Evolutionary conservation across 768 basidiomycete species (phyloP).

Genomic region (Hypsizygus marmoreus): DNA sequence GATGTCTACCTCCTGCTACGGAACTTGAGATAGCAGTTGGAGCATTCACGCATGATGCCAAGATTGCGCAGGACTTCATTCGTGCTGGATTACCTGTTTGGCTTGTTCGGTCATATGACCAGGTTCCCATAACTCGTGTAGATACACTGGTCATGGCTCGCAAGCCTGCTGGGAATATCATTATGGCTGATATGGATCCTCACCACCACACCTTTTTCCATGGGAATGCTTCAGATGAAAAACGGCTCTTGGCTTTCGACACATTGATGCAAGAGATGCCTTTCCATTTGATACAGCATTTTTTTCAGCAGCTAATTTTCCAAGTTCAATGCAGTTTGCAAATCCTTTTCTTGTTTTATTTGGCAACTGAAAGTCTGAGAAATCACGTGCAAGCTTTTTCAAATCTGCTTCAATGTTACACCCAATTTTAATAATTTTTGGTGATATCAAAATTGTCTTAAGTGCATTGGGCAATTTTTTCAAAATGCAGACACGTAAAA

Average conservation of each 20-base stretch:
- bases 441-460: constrained; percentile 6
- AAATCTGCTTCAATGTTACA: constrained; percentile 16
- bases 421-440: constrained; percentile 17
- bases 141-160: too few relatives aligned
- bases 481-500: constrained; percentile 4
- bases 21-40: too few relatives aligned
- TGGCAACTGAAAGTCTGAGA: constrained; percentile 12
- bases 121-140: constrained; percentile 11
- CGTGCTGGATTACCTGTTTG: neutral
- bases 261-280: constrained; percentile 18
- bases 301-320: constrained; percentile 13
- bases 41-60: too few relatives aligned
- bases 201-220: too few relatives aligned
- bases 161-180: too few relatives aligned
- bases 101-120: neutral
- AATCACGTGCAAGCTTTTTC: constrained; percentile 16
- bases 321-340: constrained; percentile 19
- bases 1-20: too few relatives aligned
- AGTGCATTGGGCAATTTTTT: constrained; percentile 8
- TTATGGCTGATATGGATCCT: too few relatives aligned
- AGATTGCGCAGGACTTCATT: neutral
- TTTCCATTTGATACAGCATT: constrained; percentile 13
- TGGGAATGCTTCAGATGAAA: too few relatives aligned
- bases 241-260: too few relatives aligned
- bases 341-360: too few relatives aligned